Evolutionary conservation across 257 asterid genomes (phyloP), one percentile per base, ranked within the genome.

Genomic region (Nicotiana knightiana): DNA sequence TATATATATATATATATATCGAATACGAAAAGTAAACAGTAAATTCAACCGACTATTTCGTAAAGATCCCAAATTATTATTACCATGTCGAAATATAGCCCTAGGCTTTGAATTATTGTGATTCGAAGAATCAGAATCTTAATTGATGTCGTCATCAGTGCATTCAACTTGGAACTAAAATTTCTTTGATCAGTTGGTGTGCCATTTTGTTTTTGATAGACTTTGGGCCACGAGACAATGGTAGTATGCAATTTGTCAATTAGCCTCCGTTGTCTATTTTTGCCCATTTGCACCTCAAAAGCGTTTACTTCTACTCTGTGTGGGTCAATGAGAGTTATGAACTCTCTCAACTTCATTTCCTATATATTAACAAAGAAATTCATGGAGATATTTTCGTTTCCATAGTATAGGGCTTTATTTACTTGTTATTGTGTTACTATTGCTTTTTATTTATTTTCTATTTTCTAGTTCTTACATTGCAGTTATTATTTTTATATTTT

Each of bases 51-150:
- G 2, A 1, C 1, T 43, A 43, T 43, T 43, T 21, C 24, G 24
- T 21, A 8, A 8, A 43, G 0, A 43, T 43, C 51, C 51, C 11
- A 43, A 43, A 43, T 8, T 43, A 2, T 43, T 43, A 43, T 1
- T 70, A 12, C 21, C 6, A 70, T 1, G 26, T 73, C 21, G 24
- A 7, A 71, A 3, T 48, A 33, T 73, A 37, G 62, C 43, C 62
- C 43, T 68, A 48, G 62, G 15, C 24, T 73, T 73, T 24, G 79
- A 73, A 73, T 48, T 73, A 73, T 48, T 48, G 43, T 73, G 79
- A 73, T 0, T 13, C 21, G 4, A 68, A 21, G 59, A 46, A 24
- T 73, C 4, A 73, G 61, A 73, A 24, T 46, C 79, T 28, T 21
- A 46, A 71, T 21, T 21, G 78, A 46, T 33, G 79, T 73, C 43